phyloP scores from a whole-genome alignment of 2,329 filamentous ascomycete species.

The Fusarium denticulatum region DNA sequence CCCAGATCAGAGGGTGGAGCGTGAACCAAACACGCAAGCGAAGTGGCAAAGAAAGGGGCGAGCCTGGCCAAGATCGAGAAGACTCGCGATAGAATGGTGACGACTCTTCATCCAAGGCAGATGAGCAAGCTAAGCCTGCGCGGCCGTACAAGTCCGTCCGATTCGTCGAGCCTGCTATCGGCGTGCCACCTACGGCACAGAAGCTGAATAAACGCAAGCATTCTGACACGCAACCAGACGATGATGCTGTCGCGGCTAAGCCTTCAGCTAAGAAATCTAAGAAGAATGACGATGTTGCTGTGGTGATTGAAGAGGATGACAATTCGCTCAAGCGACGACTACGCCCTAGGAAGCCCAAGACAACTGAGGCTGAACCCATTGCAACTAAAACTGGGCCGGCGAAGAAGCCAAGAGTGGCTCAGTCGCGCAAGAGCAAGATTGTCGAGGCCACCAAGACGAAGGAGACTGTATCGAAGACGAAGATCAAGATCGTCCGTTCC shows the following conservation, averaged over 20 bases:
- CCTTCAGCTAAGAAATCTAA: background rate
- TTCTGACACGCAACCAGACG: background rate
- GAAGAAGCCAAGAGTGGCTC: conserved; percentile 6
- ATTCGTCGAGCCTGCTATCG: conserved; percentile 40
- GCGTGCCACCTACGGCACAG: conserved; percentile 23
- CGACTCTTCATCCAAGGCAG: conserved; percentile 35
- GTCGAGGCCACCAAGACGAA: conserved; percentile 2
- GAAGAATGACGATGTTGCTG: background rate
- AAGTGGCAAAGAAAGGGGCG: conserved; percentile 50
- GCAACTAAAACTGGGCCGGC: conserved; percentile 9
- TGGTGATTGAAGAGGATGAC: conserved; percentile 10
- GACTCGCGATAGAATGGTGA: conserved; percentile 53
- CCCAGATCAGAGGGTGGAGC: conserved; percentile 67
- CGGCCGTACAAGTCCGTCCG: conserved; percentile 35
- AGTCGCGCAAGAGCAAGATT: conserved; percentile 8
- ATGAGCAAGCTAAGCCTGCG: conserved; percentile 20
- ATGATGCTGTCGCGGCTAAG: background rate
- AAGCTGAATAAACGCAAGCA: conserved; percentile 21
- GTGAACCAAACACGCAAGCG: conserved; percentile 54
- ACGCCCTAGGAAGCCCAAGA: conserved; percentile 33
- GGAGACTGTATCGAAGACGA: background rate
- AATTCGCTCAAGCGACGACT: conserved; percentile 34
- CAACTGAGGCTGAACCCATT: conserved; percentile 12
- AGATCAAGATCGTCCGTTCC: conserved; percentile 8
- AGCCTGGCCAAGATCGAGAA: conserved; percentile 49